These are phyloP conservation scores for Fusarium compactum DNA, from an alignment of 2,329 filamentous ascomycete genomes.

Conservation along the genomic window DNA sequence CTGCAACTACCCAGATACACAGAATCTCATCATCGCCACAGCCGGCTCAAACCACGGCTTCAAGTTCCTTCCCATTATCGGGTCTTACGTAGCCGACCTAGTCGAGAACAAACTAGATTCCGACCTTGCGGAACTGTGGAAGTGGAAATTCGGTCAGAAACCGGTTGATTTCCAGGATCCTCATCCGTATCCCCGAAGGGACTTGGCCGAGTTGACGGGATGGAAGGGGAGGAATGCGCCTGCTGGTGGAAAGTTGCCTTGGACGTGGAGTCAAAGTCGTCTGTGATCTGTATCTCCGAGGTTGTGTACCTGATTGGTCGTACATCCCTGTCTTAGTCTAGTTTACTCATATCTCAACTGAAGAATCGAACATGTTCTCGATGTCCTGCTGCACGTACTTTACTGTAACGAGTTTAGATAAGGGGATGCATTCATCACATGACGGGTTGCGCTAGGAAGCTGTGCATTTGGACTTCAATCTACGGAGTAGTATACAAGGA, in stretches of 20 bases:
- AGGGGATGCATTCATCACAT: constrained; percentile 26
- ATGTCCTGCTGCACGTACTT: constrained; percentile 4
- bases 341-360: constrained; percentile 21
- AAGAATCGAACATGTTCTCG: constrained; percentile 2
- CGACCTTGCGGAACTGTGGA: constrained; percentile 57
- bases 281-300: constrained; percentile 2
- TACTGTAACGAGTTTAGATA: neutral
- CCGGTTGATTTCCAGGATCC: constrained; percentile 39
- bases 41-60: constrained; percentile 66
- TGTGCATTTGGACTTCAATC: neutral
- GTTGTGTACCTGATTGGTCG: neutral
- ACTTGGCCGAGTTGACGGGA: constrained; percentile 35
- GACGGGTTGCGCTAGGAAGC: constrained; percentile 10
- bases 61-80: constrained; percentile 66
- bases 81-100: constrained; percentile 58
- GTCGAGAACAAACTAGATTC: constrained; percentile 52
- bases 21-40: constrained; percentile 62
- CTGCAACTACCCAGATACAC: constrained; percentile 30
- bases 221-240: constrained; percentile 42
- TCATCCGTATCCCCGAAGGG: constrained; percentile 39
- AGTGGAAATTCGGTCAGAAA: constrained; percentile 38
- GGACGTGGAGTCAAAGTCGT: constrained; percentile 41
- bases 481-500: too few relatives aligned
- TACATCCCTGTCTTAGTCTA: neutral
- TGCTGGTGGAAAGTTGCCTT: constrained; percentile 38